Base-by-base conservation (phyloP, 305 asterid genomes). In the Fraxinus velutina region DNA sequence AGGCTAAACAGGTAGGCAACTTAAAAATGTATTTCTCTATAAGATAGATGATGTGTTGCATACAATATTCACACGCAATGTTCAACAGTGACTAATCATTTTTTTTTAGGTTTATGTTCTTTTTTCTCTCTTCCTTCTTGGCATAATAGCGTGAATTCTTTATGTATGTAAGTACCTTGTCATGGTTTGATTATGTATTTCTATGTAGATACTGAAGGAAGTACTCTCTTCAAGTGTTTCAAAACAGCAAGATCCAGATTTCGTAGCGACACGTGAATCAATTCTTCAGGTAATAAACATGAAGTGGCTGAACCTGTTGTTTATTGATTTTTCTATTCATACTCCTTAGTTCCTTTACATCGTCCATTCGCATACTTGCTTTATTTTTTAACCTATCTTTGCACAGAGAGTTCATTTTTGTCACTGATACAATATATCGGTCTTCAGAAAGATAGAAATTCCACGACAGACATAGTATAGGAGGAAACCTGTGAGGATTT, bases 1-100 rank as follows among this genome's bases (percentile, higher is more conserved):
- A 90, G 86, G 98, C 98, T 79, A 96, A 96, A 91, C 88, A 89
- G 98, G 98, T 96, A 81, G 29, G 79, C 70, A 22, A 77, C 80
- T 36, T 72, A 71, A 15, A 42, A 30, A 74, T 80, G 74, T 82
- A 42, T 13, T 72, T 32, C 24, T 47, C 72, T 19, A 42, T 24
- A 34, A 12, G 68, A 73, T 34, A 37, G 22, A 82, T 85, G 55
- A 66, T 29, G 78, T 29, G 42, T 71, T 74, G 68, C 42, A 22
- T 78, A 12, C 47, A 72, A 68, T 27, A 36, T 74, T 78, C 44
- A n/a, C 62, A 70, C 10, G 75, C 81, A 22, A 52, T 77, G 39
- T 22, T 71, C 71, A 62, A 75, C 33, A 42, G 71, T 50, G 80
- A 81, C 39, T 77, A 75, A 50, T 70, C 19, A 21, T 32, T 34